Conservation (phyloP, 1,284 basidiomycete genomes). For the Trichosporon sp. region DNA sequence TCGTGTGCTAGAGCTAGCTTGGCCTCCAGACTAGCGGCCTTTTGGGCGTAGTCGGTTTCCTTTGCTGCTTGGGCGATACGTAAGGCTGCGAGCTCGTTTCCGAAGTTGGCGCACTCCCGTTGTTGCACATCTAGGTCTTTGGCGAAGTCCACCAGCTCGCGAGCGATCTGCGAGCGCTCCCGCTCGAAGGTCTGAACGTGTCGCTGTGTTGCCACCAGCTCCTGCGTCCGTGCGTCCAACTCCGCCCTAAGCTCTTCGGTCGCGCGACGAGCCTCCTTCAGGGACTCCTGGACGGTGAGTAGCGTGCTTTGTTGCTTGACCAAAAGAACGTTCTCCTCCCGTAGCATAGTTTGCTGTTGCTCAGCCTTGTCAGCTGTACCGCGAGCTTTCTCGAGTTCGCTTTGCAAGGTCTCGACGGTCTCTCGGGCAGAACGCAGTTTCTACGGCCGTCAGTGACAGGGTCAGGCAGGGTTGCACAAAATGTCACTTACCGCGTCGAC, state of each 20-base stretch:
- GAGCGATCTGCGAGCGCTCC: background rate
- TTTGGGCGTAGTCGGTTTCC: background rate
- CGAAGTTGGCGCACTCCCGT: slow-evolving; percentile 52
- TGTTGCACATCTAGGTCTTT: slow-evolving; percentile 44
- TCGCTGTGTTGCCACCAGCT: background rate
- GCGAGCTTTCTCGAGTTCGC: background rate
- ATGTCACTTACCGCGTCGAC: slow-evolving; percentile 4
- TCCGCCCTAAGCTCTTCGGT: background rate
- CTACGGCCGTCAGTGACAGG: background rate
- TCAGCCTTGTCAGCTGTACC: background rate
- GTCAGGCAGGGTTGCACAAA: no score
- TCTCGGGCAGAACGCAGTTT: background rate
- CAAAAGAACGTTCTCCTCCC: background rate
- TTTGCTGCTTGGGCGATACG: slow-evolving; percentile 40
- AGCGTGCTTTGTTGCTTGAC: background rate
- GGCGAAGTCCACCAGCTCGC: slow-evolving; percentile 34
- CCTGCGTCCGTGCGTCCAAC: background rate
- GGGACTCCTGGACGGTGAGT: background rate
- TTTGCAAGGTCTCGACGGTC: background rate
- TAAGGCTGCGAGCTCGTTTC: slow-evolving; percentile 57
- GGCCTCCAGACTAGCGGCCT: background rate
- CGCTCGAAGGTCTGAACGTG: background rate
- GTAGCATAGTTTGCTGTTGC: background rate
- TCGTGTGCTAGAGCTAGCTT: slow-evolving; percentile 5
- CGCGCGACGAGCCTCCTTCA: background rate